These are phyloP conservation scores for Cladosporium sp. DNA, from an alignment of 2,329 filamentous ascomycete species.

Conservation along the genomic window DNA sequence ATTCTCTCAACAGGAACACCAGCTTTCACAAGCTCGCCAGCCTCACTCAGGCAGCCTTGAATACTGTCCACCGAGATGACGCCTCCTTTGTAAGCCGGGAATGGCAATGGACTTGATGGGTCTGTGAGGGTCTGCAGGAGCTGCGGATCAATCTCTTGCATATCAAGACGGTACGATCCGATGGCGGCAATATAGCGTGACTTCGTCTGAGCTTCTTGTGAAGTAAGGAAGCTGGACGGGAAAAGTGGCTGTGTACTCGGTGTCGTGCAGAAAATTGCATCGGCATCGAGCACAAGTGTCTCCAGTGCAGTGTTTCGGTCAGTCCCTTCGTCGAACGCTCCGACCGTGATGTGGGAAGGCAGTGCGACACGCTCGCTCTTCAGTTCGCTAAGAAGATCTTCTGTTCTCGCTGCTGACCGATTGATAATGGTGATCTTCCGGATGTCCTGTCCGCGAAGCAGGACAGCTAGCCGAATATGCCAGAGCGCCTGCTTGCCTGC, in stretches of 20 bases:
- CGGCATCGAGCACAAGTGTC: slow-evolving; percentile 62
- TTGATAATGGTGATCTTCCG: slow-evolving; percentile 82
- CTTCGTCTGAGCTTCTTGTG: slow-evolving; percentile 66
- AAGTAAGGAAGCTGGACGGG: slow-evolving; percentile 69
- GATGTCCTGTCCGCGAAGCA: slow-evolving; percentile 68
- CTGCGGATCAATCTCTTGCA: slow-evolving; percentile 80
- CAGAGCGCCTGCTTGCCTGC: slow-evolving; percentile 90
- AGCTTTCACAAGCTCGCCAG: not conserved
- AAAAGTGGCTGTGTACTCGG: slow-evolving; percentile 74
- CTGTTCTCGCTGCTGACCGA: slow-evolving; percentile 56
- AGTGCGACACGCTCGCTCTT: slow-evolving; percentile 68
- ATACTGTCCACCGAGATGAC: slow-evolving; percentile 67
- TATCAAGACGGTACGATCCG: slow-evolving; percentile 68
- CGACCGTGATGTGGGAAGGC: slow-evolving; percentile 67
- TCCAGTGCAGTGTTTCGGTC: not conserved
- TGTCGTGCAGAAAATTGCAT: slow-evolving; percentile 87
- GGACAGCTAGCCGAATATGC: slow-evolving; percentile 81
- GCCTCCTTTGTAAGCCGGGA: slow-evolving; percentile 58
- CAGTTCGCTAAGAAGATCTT: slow-evolving; percentile 37
- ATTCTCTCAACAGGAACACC: not conserved
- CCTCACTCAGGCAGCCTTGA: not conserved
- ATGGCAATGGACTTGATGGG: not conserved
- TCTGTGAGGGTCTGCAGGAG: slow-evolving; percentile 63
- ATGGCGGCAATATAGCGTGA: slow-evolving; percentile 71
- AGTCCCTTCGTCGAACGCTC: slow-evolving; percentile 39